Evolutionary conservation across 345 rosid species (phyloP).

Genomic region (Arabis alpina): DNA sequence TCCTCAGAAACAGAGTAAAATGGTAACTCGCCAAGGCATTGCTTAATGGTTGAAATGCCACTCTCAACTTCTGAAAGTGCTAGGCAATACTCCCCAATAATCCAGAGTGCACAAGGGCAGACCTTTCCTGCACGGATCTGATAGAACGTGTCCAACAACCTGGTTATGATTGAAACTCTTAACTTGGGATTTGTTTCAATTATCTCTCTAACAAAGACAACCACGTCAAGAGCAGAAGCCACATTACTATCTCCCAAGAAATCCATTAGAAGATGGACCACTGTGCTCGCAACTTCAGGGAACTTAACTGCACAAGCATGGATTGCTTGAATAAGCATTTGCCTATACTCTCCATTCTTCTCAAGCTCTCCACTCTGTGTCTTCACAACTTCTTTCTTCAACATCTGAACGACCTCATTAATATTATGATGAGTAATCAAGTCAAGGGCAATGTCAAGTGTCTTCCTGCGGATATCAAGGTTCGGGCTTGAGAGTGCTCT

Average conservation of each 20-base stretch:
- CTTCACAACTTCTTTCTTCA: slow-evolving; percentile 93
- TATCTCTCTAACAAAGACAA: slow-evolving; percentile 79
- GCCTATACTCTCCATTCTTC: slow-evolving; percentile 91
- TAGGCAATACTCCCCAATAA: slow-evolving; percentile 86
- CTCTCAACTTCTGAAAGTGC: slow-evolving; percentile 86
- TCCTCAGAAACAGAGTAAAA: slow-evolving; percentile 75
- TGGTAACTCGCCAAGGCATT: slow-evolving; percentile 88
- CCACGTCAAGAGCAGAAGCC: slow-evolving; percentile 87
- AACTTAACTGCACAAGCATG: slow-evolving; percentile 89
- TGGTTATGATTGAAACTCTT: slow-evolving; percentile 84
- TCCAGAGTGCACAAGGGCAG: slow-evolving; percentile 92
- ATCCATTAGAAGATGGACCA: slow-evolving; percentile 91
- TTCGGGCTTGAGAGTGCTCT: slow-evolving; percentile 92
- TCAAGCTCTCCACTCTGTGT: slow-evolving; percentile 88
- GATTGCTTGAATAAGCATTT: slow-evolving; percentile 92
- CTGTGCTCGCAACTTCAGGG: slow-evolving; percentile 94
- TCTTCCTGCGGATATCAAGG: slow-evolving; percentile 83
- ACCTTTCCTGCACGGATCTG: slow-evolving; percentile 91
- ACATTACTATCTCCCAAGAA: slow-evolving; percentile 88
- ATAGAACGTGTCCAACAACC: slow-evolving; percentile 86
- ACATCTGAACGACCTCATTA: slow-evolving; percentile 73
- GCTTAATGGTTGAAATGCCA: slow-evolving; percentile 79
- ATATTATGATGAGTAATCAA: slow-evolving; percentile 78
- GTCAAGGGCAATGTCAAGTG: slow-evolving; percentile 83
- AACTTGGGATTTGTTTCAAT: slow-evolving; percentile 84